Evolutionary conservation across 1,284 basidiomycete species (phyloP).

Genomic region (Vanrija sp.): DNA sequence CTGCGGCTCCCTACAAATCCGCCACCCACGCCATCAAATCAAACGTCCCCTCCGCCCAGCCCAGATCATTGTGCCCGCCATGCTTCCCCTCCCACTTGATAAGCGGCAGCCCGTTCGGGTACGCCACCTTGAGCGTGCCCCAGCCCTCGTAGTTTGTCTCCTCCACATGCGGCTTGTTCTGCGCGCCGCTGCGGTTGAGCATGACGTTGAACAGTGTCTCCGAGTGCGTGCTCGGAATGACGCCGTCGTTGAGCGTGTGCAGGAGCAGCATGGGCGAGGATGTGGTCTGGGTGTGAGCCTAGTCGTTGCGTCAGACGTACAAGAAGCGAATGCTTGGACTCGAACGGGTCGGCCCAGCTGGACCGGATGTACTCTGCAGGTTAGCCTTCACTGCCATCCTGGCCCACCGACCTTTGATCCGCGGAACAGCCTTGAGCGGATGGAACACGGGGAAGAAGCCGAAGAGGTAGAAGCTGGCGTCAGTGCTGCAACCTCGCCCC

Average conservation of each 20-base stretch:
- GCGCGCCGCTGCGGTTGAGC: background rate
- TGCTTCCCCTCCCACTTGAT: constrained; percentile 37
- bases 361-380: constrained; percentile 27
- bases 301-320: too few relatives aligned
- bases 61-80: constrained; percentile 42
- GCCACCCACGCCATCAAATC: constrained; percentile 39
- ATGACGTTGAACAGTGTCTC: constrained; percentile 57
- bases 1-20: too few relatives aligned
- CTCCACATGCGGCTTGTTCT: background rate
- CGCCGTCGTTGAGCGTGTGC: constrained; percentile 74
- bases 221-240: constrained; percentile 75
- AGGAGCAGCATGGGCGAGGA: constrained; percentile 67
- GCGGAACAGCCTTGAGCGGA: constrained; percentile 29
- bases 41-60: constrained; percentile 42
- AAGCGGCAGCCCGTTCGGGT: constrained; percentile 15
- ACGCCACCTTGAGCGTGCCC: constrained; percentile 23
- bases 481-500: background rate
- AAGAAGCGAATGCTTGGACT: constrained; percentile 26
- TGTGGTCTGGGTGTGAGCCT: constrained; percentile 52
- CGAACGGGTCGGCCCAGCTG: constrained; percentile 27
- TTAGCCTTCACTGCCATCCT: background rate
- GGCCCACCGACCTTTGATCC: constrained; percentile 21
- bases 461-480: constrained; percentile 34
- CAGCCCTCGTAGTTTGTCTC: constrained; percentile 23
- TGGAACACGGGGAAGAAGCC: constrained; percentile 34